Percentiles rank a stretch among this genome's conserved stretches.
These are phyloP conservation scores for Daldinia caldariorum DNA, from an alignment of 495 filamentous ascomycete genomes.

Conservation along the genomic window DNA sequence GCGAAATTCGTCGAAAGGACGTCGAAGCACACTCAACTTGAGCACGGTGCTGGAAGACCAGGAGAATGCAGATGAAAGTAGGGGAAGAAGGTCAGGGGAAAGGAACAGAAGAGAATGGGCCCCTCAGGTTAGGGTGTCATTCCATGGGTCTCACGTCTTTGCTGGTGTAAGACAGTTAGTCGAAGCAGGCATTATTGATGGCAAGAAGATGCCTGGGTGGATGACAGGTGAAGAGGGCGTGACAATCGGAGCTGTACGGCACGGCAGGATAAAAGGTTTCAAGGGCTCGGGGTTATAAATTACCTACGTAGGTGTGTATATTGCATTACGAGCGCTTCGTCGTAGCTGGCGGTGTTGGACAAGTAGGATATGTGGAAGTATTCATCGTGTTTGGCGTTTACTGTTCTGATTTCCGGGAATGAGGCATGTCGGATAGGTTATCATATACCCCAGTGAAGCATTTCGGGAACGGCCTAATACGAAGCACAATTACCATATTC, in stretches of 20 bases:
- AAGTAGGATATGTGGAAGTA: neutral
- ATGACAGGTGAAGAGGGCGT: conserved; percentile 89
- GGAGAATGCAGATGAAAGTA: conserved; percentile 44
- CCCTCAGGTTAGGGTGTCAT: conserved; percentile 70
- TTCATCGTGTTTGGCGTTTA: conserved; percentile 20
- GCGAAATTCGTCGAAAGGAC: conserved; percentile 33
- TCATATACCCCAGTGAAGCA: conserved; percentile 23
- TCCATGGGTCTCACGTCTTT: conserved; percentile 83
- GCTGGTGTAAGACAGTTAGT: conserved; percentile 78
- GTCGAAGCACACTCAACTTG: conserved; percentile 47
- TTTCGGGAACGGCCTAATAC: neutral
- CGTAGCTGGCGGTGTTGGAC: conserved; percentile 7
- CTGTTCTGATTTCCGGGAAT: conserved; percentile 5
- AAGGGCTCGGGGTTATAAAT: conserved; percentile 53
- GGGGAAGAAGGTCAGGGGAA: conserved; percentile 5
- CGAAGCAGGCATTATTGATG: conserved; percentile 76
- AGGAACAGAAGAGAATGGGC: conserved; percentile 53
- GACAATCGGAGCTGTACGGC: conserved; percentile 71
- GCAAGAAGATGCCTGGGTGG: conserved; percentile 85
- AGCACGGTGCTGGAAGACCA: conserved; percentile 33
- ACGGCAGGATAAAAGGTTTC: conserved; percentile 66
- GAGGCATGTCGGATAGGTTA: conserved; percentile 21
- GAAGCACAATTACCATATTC: neutral
- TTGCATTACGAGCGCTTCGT: neutral
- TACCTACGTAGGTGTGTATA: too few relatives aligned